These are phyloP conservation scores for Poterioochromonas sp. DNA, from an alignment of 352 stramenopile species.

Conservation along the genomic window DNA sequence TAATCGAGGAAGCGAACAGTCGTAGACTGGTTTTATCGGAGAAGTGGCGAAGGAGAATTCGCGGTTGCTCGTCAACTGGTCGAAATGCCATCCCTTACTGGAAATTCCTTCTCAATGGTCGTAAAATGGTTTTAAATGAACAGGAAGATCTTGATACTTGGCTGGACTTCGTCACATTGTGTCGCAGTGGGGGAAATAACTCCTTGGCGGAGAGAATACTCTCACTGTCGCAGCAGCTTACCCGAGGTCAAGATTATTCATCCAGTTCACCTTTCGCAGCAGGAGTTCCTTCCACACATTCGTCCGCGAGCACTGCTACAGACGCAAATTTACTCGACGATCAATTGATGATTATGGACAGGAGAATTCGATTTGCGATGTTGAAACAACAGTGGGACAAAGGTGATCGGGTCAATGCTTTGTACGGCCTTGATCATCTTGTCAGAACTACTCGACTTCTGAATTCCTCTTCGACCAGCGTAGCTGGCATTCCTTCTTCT, in stretches of 20 bases:
- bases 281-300: neutral
- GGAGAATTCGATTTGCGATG: neutral
- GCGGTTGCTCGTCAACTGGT: constrained; percentile 11
- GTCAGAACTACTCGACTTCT: neutral
- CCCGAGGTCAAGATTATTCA: too few relatives aligned
- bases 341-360: neutral
- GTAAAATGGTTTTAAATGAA: neutral
- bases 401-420: neutral
- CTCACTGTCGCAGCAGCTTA: neutral
- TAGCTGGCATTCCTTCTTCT: neutral
- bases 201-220: neutral
- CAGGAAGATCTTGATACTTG: constrained; percentile 74
- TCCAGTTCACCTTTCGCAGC: neutral
- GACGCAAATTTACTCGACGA: neutral
- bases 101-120: neutral
- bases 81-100: constrained; percentile 3
- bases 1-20: neutral
- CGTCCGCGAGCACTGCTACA: neutral
- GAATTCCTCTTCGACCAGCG: neutral
- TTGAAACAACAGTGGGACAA: constrained; percentile 24
- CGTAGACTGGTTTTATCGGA: neutral
- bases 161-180: constrained; percentile 79
- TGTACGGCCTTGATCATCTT: neutral
- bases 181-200: constrained; percentile 51
- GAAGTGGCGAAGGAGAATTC: constrained; percentile 27